A percentile compares a stretch with the other conserved stretches of the same genome.
Conservation (phyloP, 805 yeast genomes). For the Saccharomycopsis fibuligera region DNA sequence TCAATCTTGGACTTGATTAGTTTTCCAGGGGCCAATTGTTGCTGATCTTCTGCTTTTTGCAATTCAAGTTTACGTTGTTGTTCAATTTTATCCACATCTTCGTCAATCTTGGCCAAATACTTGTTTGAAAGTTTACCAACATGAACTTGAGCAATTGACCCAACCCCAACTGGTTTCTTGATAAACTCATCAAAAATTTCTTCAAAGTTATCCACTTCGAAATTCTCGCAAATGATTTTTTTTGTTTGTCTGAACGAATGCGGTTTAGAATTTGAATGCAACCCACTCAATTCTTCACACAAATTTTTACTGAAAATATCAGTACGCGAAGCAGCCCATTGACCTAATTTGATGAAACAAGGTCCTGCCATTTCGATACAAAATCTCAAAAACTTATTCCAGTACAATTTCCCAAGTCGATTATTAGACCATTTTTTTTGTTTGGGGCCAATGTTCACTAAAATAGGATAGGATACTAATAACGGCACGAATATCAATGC, state of each 20-base stretch:
- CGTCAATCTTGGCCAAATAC: constrained; percentile 34
- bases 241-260: constrained; percentile 64
- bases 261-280: constrained; percentile 78
- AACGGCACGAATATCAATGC: constrained; percentile 66
- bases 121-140: constrained; percentile 53
- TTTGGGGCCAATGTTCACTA: constrained; percentile 15
- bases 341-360: constrained; percentile 85
- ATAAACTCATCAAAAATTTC: constrained; percentile 77
- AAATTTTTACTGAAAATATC: constrained; percentile 80
- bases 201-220: constrained; percentile 43
- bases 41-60: constrained; percentile 19
- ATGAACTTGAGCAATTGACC: constrained; percentile 97
- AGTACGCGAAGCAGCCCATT: constrained; percentile 98
- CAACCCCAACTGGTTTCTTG: constrained; percentile 84
- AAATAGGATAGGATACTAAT: constrained; percentile 48
- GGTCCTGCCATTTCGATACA: constrained; percentile 87
- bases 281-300: constrained; percentile 66
- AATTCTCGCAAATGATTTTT: constrained; percentile 49
- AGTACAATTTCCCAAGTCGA: constrained; percentile 56
- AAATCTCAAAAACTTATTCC: constrained; percentile 63
- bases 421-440: constrained; percentile 28
- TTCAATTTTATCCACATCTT: constrained; percentile 23
- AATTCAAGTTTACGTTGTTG: constrained; percentile 17
- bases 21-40: too few species aligned
- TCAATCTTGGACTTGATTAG: constrained; percentile 23